These are phyloP conservation scores for Hortaea werneckii DNA, from an alignment of 2,329 filamentous ascomycete species.

Conservation along the genomic window DNA sequence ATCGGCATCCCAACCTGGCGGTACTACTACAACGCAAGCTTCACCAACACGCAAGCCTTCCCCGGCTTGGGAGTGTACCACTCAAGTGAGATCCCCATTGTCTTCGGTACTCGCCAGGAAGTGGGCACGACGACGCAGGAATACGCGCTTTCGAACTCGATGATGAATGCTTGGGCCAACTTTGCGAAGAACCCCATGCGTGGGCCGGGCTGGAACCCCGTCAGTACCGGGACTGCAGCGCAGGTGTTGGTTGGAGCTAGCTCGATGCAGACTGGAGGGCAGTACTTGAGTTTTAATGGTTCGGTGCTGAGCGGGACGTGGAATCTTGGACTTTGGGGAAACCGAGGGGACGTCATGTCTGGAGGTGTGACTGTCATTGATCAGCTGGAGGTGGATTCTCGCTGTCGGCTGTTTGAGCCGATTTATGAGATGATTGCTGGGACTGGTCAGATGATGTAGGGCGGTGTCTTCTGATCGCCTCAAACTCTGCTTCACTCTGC, in stretches of 20 bases:
- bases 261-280: constrained; percentile 12
- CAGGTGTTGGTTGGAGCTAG: constrained; percentile 14
- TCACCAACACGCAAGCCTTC: constrained; percentile 23
- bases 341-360: constrained; percentile 11
- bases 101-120: constrained; percentile 19
- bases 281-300: constrained; percentile 10
- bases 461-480: not conserved
- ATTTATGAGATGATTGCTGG: constrained; percentile 8
- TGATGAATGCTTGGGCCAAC: constrained; percentile 26
- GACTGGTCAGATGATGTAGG: not conserved
- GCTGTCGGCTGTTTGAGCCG: constrained; percentile 17
- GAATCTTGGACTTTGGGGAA: constrained; percentile 19
- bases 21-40: constrained; percentile 29
- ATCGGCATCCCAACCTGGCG: constrained; percentile 26
- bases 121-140: constrained; percentile 21
- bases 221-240: constrained; percentile 15
- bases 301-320: constrained; percentile 11
- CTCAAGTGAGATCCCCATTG: constrained; percentile 25
- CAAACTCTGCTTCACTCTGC: no score
- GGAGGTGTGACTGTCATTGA: constrained; percentile 23
- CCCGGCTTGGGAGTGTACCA: constrained; percentile 25
- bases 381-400: constrained; percentile 17
- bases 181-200: constrained; percentile 28
- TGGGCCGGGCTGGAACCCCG: constrained; percentile 28
- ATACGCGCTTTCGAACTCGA: constrained; percentile 20